Conservation (phyloP, 2,329 filamentous ascomycete species). For the Davidsoniella australis region DNA sequence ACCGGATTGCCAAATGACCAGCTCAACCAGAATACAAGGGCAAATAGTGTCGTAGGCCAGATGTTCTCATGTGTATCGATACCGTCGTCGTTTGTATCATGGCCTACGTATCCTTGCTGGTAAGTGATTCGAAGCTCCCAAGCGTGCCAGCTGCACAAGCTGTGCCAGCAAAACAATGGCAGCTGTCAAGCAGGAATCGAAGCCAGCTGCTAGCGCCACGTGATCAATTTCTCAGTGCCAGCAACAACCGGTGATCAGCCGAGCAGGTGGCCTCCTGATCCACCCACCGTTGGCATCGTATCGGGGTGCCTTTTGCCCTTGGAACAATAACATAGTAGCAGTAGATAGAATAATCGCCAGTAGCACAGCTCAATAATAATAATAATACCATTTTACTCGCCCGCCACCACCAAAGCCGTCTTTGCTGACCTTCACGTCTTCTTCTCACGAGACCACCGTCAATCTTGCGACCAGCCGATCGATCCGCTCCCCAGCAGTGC, state of each 20-base stretch:
- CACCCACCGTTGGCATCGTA: not conserved
- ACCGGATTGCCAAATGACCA: not conserved
- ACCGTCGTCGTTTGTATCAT: not conserved
- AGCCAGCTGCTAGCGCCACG: not conserved
- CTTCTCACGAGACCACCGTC: no score
- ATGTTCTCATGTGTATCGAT: not conserved
- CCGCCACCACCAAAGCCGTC: not conserved
- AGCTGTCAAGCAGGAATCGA: no score
- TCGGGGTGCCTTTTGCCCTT: not conserved
- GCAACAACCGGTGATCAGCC: no score
- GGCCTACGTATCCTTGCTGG: constrained; percentile 1
- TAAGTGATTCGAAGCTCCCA: not conserved
- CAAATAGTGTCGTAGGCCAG: not conserved
- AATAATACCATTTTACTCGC: no score
- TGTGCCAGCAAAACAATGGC: not conserved
- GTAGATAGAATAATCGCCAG: no score
- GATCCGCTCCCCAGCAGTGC: no score
- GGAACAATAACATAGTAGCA: not conserved
- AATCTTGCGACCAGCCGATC: no score
- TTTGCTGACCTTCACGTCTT: not conserved
- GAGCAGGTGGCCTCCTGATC: no score
- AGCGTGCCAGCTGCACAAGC: not conserved
- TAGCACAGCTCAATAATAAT: no score
- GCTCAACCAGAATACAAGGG: not conserved
- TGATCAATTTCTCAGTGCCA: not conserved